These are phyloP conservation scores for Mucor circinelloides DNA, from an alignment of 371 early-diverging fungal species.

Conservation along the genomic window DNA sequence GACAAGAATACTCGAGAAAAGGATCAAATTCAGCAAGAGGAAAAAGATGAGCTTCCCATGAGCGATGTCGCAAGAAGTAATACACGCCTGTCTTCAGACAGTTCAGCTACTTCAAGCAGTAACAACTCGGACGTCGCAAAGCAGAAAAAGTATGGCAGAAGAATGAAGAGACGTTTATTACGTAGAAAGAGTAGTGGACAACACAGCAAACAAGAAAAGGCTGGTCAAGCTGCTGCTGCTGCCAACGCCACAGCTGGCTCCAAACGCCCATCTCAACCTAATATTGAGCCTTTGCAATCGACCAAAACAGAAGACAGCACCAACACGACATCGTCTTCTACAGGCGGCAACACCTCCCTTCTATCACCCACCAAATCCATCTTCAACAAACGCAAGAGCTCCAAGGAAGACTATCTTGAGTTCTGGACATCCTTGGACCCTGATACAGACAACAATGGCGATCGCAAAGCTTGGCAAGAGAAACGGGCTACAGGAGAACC, in stretches of 20 bases:
- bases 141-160: neutral
- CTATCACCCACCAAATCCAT: constrained; percentile 15
- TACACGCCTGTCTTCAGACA: constrained; percentile 1
- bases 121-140: neutral
- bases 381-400: constrained; percentile 20
- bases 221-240: neutral
- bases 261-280: neutral
- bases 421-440: constrained; percentile 30
- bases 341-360: neutral
- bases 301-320: neutral
- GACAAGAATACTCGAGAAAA: neutral
- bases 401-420: constrained; percentile 21
- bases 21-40: constrained; percentile 8
- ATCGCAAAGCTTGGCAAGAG: neutral
- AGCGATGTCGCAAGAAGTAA: neutral
- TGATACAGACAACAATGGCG: constrained; percentile 31
- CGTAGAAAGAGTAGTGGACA: neutral
- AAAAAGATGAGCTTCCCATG: neutral
- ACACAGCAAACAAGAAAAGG: neutral
- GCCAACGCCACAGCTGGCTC: neutral
- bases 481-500: neutral
- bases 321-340: neutral
- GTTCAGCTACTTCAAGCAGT: neutral
- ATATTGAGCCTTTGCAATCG: neutral
- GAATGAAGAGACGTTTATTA: neutral